Evolutionary conservation across 805 yeast species (phyloP).

Genomic region (Jamesozyma piceae): DNA sequence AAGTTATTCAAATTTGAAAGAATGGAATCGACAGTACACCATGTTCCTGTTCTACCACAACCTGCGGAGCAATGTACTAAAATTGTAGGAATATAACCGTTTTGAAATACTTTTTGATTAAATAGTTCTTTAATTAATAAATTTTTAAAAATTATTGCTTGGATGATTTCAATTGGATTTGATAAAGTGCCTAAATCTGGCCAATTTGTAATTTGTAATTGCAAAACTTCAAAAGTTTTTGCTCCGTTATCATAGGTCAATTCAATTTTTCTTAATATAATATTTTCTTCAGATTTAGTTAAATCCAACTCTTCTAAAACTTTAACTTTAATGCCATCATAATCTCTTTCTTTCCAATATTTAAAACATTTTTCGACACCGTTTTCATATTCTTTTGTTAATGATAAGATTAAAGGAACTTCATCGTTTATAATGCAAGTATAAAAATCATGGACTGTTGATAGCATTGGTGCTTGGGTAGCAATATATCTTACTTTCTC

Average conservation of each 20-base stretch:
- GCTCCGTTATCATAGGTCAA: conserved; percentile 29
- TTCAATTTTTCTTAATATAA: conserved; percentile 31
- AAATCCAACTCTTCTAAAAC: conserved; percentile 17
- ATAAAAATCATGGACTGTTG: conserved; percentile 80
- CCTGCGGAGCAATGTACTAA: conserved; percentile 94
- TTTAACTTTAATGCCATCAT: conserved; percentile 28
- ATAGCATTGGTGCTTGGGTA: conserved; percentile 75
- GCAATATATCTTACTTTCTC: conserved; percentile 55
- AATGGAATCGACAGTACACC: conserved; percentile 59
- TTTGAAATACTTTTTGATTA: conserved; percentile 6
- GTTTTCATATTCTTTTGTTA: conserved; percentile 69
- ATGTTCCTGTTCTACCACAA: conserved; percentile 92
- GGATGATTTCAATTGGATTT: conserved; percentile 48
- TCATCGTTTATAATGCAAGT: conserved; percentile 58
- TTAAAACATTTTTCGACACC: conserved; percentile 73
- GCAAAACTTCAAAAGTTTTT: conserved; percentile 44
- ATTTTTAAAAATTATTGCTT: conserved; percentile 41
- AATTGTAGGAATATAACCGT: conserved; percentile 39
- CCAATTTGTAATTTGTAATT: conserved; percentile 76
- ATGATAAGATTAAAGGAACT: conserved; percentile 59
- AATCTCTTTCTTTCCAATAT: conserved; percentile 63
- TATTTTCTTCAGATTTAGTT: conserved; percentile 4
- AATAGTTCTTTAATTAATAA: conserved; percentile 30
- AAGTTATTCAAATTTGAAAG: conserved; percentile 32
- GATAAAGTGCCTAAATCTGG: conserved; percentile 65